Base-by-base conservation (phyloP, 441 rosid species). In the Gossypium aridum region DNA sequence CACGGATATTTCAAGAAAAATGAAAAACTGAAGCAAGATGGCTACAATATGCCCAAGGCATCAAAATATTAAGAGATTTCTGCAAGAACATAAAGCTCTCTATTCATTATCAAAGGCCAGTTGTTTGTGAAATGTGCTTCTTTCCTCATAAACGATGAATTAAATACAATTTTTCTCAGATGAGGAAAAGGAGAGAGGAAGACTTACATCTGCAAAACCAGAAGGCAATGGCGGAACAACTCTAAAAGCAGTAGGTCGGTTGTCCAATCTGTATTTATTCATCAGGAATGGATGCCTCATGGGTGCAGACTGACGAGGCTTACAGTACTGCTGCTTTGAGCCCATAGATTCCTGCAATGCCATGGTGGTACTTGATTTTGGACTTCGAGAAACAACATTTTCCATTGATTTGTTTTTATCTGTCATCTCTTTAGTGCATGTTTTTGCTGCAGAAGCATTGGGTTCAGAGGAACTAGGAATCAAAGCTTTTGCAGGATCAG, bases 211-310 rank as follows among this genome's bases (percentile, higher is more conserved):
- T n/a, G 88, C 88, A 78, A 96, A 87, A 70, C 89, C 94, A 78
- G 80, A 54, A 3, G 99, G 98, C 79, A 93, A 82, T 65, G 99
- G 98, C 53, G 92, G 92, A 45, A 77, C 64, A 51, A 31, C 37
- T 31, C 37, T 31, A 31, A 31, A 31, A 31, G 37, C 37, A 31
- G 37, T 86, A 25, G 98, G 86, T 39, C 95, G 97, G 83, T 90
- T 88, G 83, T 96, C 99, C 82, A 93, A 78, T 80, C 89, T 93
- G 89, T 88, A 92, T 86, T 89, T 85, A 83, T 90, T 95, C 59
- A 71, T 70, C 75, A 56, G 37, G 79, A 76, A 84, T 51, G 93
- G 55, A 81, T 78, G 25, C 28, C 85, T 82, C 5, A 57, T 70
- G 66, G 90, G 37, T 68, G 83, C 71, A 26, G 79, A 62, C 2